Conservation (phyloP, 2,329 filamentous ascomycete genomes). For the Thelonectria discophora region DNA sequence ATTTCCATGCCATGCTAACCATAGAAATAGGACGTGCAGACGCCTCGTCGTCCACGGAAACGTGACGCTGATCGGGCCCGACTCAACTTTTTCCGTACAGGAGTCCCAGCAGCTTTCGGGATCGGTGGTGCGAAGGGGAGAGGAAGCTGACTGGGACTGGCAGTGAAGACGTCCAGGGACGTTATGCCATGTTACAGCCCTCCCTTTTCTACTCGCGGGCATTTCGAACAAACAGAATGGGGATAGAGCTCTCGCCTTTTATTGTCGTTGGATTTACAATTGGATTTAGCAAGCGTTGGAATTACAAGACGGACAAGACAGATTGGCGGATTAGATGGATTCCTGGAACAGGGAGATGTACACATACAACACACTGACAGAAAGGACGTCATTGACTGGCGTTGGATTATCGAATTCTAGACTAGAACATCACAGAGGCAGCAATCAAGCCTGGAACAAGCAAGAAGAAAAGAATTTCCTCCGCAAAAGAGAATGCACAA, state of each 20-base stretch:
- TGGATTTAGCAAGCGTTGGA: constrained; percentile 4
- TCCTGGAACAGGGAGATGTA: background rate
- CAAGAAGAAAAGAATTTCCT: background rate
- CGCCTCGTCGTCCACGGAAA: constrained; percentile 56
- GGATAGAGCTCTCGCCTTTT: background rate
- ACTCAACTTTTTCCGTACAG: constrained; percentile 55
- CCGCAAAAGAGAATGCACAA: background rate
- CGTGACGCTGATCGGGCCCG: constrained; percentile 56
- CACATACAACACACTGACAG: background rate
- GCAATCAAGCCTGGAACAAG: background rate
- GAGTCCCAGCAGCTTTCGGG: constrained; percentile 55
- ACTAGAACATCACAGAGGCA: background rate
- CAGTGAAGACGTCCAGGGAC: constrained; percentile 21
- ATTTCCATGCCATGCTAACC: constrained; percentile 14
- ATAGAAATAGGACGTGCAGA: constrained; percentile 50
- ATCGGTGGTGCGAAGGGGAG: constrained; percentile 52
- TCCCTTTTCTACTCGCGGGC: background rate
- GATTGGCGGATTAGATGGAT: constrained; percentile 1
- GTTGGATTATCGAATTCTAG: constrained; percentile 4
- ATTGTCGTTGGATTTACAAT: background rate
- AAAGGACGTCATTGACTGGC: constrained; percentile 2
- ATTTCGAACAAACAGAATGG: constrained; percentile 5
- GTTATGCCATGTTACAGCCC: too few relatives aligned
- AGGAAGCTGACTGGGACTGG: constrained; percentile 53
- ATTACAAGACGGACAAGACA: background rate